Conservation (phyloP, 768 basidiomycete species). For the Mycena polygramma region DNA sequence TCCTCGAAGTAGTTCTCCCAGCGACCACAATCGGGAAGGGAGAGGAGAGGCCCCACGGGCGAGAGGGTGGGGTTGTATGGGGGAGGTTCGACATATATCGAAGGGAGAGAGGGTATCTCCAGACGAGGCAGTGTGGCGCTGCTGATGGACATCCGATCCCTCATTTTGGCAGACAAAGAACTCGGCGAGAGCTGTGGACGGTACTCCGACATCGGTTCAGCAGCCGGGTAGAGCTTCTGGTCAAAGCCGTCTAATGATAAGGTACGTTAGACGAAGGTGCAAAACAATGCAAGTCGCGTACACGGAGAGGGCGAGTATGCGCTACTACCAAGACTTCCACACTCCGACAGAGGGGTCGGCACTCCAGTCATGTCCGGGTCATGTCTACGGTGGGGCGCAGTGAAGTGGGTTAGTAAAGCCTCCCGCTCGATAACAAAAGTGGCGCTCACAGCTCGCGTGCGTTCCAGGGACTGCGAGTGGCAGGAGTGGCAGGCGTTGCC, state of each 20-base stretch:
- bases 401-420: background rate
- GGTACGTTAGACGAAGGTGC: background rate
- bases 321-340: background rate
- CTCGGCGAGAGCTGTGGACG: background rate
- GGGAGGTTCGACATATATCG: background rate
- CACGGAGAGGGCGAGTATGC: slow-evolving; percentile 13
- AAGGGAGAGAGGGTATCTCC: background rate
- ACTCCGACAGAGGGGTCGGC: slow-evolving; percentile 11
- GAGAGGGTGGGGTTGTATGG: background rate
- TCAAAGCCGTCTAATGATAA: background rate
- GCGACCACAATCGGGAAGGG: background rate
- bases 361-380: background rate
- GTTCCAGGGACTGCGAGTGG: background rate
- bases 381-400: background rate
- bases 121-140: background rate
- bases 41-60: background rate
- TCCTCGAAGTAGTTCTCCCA: background rate
- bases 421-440: too few species aligned
- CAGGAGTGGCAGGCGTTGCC: slow-evolving; percentile 6
- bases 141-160: background rate
- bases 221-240: too few species aligned
- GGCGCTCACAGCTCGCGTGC: background rate
- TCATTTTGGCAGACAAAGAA: background rate
- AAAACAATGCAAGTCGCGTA: slow-evolving; percentile 8
- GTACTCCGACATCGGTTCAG: background rate